Base-by-base conservation (phyloP, 164 flowering plant genomes). In the Liriodendron chinense region DNA sequence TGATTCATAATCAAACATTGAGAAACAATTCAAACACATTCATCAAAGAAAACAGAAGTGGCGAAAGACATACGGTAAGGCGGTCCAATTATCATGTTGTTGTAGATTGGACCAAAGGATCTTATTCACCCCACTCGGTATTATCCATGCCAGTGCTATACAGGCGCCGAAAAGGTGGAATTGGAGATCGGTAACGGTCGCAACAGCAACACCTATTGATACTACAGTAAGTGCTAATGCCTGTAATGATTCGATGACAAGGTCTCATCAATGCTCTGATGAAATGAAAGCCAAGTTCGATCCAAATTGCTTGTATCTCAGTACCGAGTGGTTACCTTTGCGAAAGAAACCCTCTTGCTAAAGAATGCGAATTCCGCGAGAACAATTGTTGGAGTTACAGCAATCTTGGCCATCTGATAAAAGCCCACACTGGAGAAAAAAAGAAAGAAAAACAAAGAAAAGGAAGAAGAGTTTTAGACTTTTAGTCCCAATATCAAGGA, bases 391-490 rank as follows among this genome's bases (percentile, higher is more conserved):
- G 98, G 99, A 16, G 97, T 96, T 56, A 96, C 99, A 47, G 97
- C 97, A 82, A 96, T 96, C 88, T 93, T 96, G 21, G 98, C 93
- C 98, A 96, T 93, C 88, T 96, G 99, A 84, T 96, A 96, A 75
- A 96, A 96, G 50, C 99, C 98, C 68, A 96, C 92, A 85, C 98
- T 96, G 88, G 59, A 53, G 59, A 53, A 3, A 53, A 53, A 53
- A 12, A 53, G 18, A 53, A 12, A 53, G 59, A 53, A 53, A 53
- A 12, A 53, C 16, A 53, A 53, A 53, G 59, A 16, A 53, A 53
- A 53, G 18, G 43, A 34, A 34, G 2, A 34, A 34, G 7, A 3
- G 43, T 4, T 34, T 34, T 34, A 34, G 43, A 34, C 43, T 34
- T 34, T 34, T 4, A 34, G 43, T 34, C 43, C 43, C 43, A 34